Base-by-base conservation (phyloP, 495 filamentous ascomycete genomes). In the Penicillium desertorum region DNA sequence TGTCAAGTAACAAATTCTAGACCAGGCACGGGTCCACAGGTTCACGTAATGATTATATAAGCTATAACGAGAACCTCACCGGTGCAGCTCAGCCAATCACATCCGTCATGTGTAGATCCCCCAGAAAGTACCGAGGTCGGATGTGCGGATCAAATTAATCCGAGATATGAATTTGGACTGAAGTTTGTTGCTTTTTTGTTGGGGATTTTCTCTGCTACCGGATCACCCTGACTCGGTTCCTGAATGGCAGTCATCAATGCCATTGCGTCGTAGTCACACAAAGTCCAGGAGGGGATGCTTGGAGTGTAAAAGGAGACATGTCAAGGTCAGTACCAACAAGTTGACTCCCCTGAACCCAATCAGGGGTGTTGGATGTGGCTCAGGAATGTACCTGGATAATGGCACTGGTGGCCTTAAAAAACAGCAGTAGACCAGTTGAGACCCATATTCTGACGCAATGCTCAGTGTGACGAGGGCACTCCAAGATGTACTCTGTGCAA, bases 261-360 rank as follows among this genome's bases (percentile, higher is more conserved):
- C 65, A 11, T 63, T 62, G 10, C 68, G 70, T 34, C 66, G 71
- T 14, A 68, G 62, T 22, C 74, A 75, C 54, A 70, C 64, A 19
- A 76, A 75, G 49, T 74, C 71, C 50, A 66, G 71, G 12, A 74
- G 69, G 51, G 71, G 74, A 27, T 77, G 74, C 34, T 46, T 66
- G 30, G 67, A 72, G 57, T 77, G 74, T 57, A 77, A 73, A 56
- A 62, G 65, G 49, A 65, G 73, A 44, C 71, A 77, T 61, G 67
- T 76, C 36, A 74, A 74, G 65, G 71, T 72, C 4, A 19, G 68
- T 61, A 9, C 34, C 34, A 37, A 6, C 14, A 20, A 29, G 4
- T 27, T 14, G 27, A 8, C 14, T 16, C 20, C 23, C 25, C 7
- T 39, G 36, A n/a, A 9, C 14, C 6, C 23, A 2, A 8, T 20